Evolutionary conservation across 2,329 filamentous ascomycete species (phyloP), one percentile per base, ranked within the genome.

Genomic region (Curvularia lunata): DNA sequence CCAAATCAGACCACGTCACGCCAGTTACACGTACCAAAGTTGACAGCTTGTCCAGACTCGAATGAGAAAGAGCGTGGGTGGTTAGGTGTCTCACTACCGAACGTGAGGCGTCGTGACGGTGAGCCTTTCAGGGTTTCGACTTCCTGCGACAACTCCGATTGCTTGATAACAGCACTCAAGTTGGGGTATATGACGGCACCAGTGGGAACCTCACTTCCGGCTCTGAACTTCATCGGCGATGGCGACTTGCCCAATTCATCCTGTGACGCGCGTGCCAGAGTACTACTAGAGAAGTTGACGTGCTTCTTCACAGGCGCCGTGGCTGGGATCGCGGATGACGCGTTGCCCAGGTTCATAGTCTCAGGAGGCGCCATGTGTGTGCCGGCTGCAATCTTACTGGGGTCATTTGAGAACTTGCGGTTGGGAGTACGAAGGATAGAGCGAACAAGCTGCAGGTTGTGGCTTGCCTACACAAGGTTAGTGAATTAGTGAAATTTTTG

Each of bases 271-370:
- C 75, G 67, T 73, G 79, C 63, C 63, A 91, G 84, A 34, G 88
- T 88, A 59, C 86, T 87, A 0, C 88, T 88, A 0, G 90, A 92
- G 69, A 96, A 97, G 49, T 90, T 88, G 34, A 96, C 91, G 54
- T 86, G 88, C 79, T 96, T 96, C 75, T 87, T 90, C 23, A 87
- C 84, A 30, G 88, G 87, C 7, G 89, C 90, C 1, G 89, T 91
- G 5, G 86, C 87, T 53, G 86, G 78, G 25, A 74, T 73, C 3
- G 80, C 72, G 50, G 83, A 83, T 30, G 87, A 72, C 21, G 82
- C 78, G 66, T 85, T 86, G 30, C 86, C 81, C 12, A 83, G 72
- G 40, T 77, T 64, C 57, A 63, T 63, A 42, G 38, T 63, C 21
- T 67, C 56, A 16, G 71, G 72, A 48, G 81, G 81, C 16, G 81